These are phyloP conservation scores for Aleurites moluccanus DNA, from an alignment of 441 rosid genomes.

Conservation along the genomic window DNA sequence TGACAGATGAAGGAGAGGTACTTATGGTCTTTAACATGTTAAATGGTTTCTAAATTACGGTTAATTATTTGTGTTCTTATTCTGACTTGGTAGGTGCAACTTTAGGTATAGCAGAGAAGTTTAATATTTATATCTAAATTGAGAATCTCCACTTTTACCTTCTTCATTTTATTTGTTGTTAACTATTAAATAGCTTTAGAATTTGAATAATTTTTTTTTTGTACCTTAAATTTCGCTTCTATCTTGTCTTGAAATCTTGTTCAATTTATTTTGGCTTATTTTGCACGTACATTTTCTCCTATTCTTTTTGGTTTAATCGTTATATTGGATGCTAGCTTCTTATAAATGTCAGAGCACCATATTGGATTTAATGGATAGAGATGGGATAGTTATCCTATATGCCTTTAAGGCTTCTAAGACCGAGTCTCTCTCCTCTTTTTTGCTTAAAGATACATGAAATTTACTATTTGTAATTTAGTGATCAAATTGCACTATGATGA, in stretches of 20 bases:
- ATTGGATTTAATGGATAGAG: not conserved
- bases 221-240: not conserved
- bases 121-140: not conserved
- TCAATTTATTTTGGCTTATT: not conserved
- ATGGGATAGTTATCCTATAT: not conserved
- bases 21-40: slow-evolving; percentile 6
- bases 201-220: not conserved
- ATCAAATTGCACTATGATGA: not conserved
- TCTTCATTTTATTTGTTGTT: not conserved
- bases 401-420: not conserved
- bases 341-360: not conserved
- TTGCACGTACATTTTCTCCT: not conserved
- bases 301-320: not conserved
- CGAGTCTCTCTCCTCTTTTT: not conserved
- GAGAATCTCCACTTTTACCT: not conserved
- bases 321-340: not conserved
- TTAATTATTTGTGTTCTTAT: slow-evolving; percentile 5
- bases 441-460: not conserved
- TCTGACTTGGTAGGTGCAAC: not conserved
- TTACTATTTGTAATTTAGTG: too few species aligned
- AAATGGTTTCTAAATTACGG: slow-evolving; percentile 6
- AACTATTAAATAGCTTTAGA: not conserved
- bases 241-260: not conserved
- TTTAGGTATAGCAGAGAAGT: slow-evolving; percentile 5
- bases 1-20: slow-evolving; percentile 88